Evolutionary conservation across 805 yeast genomes (phyloP), one percentile per base, ranked within the genome.

Genomic region (Kurtzmaniella cleridarum): DNA sequence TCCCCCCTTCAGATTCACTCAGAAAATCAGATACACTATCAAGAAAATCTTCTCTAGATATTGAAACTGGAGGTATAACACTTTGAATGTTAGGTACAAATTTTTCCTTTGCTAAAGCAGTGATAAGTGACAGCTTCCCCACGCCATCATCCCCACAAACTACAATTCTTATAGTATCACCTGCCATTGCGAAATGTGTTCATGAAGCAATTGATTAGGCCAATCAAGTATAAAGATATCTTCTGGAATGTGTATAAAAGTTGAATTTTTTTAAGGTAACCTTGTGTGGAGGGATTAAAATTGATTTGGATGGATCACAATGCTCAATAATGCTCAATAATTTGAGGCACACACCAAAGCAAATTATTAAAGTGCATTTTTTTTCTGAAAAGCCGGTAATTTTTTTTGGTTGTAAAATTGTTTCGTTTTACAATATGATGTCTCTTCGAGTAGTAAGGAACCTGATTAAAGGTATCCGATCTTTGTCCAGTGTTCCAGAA

Each of bases 101-200:
- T 18, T 79, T 75, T 49, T 86, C 96, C 57, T 89, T 91, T 26
- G 88, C 81, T 17, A 93, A 68, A 0, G 95, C 72, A 0, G 93
- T 80, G 16, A 91, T 78, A 35, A 93, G 64, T 23, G 88, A 78
- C 3, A 90, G 80, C 53, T 87, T 87, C 1, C 95, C 95, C 3
- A 87, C 95, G 17, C 87, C 84, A 44, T 86, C 95, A 62, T 93
- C 98, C 9, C 98, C 98, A 59, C 97, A 89, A 0, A 93, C 81
- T 0, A 88, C 95, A 1, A 93, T 82, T 41, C 95, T 64, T 24
- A 91, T 78, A 1, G 77, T 72, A 39, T 77, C 80, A 57, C 46
- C 44, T n/a, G 57, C 43, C 58, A 42, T 40, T 12, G 3, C 30
- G 13, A 15, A 20, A 8, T 20, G n/a, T n/a, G n/a, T n/a, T n/a